Conservation (phyloP, 148 eudicot genomes). For the Limonium bicolor region DNA sequence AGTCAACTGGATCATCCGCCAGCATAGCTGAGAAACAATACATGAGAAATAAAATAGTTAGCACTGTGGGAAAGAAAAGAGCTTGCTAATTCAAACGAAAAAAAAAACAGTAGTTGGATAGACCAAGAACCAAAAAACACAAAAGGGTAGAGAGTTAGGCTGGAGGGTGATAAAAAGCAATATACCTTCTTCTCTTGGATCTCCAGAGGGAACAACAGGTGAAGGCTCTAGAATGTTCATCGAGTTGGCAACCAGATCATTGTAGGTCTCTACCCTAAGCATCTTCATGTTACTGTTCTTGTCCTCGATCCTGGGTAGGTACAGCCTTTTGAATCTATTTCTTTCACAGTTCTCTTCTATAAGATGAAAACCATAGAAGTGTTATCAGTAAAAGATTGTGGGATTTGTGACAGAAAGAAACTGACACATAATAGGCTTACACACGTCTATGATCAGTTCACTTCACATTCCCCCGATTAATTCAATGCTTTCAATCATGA, state of each 20-base stretch:
- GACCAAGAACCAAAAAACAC: too few relatives aligned
- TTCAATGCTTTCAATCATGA: neutral
- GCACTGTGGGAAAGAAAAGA: too few relatives aligned
- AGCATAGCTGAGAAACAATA: slow-evolving; percentile 17
- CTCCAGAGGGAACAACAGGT: slow-evolving; percentile 8
- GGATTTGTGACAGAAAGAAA: neutral
- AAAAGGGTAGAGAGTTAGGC: too few relatives aligned
- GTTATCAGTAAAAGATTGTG: slow-evolving; percentile 6
- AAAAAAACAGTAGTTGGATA: too few relatives aligned
- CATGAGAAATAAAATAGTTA: too few relatives aligned
- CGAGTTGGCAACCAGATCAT: slow-evolving; percentile 8
- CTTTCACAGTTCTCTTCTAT: slow-evolving; percentile 7
- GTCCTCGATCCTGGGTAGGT: slow-evolving; percentile 15
- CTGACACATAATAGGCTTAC: too few relatives aligned
- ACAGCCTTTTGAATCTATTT: slow-evolving; percentile 12
- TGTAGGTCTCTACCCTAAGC: slow-evolving; percentile 9
- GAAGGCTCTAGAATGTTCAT: slow-evolving; percentile 10
- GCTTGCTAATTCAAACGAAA: too few relatives aligned
- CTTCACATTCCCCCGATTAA: neutral
- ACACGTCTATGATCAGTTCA: too few relatives aligned
- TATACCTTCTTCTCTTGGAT: slow-evolving; percentile 10
- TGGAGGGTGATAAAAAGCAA: too few relatives aligned
- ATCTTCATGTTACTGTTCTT: slow-evolving; percentile 18
- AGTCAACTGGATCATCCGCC: slow-evolving; percentile 15
- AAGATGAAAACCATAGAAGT: slow-evolving; percentile 7